Evolutionary conservation across 345 rosid species (phyloP), one percentile per base, ranked within the genome.

Genomic region (Streptanthus diversifolius): DNA sequence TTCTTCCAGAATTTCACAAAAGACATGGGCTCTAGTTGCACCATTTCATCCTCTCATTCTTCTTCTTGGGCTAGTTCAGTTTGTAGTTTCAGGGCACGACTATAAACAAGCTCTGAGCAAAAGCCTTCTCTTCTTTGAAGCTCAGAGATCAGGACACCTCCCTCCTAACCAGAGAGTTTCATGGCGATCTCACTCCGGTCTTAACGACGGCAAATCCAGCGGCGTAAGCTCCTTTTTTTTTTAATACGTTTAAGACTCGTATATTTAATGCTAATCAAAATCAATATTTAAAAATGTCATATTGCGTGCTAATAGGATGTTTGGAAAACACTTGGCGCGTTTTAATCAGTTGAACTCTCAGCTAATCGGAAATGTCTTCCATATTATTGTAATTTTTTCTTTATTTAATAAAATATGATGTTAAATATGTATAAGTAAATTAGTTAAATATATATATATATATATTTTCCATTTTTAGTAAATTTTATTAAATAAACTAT

Each of bases 101-200:
- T 95, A 95, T 44, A 85, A 81, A 63, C 92, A 87, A 74, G 99
- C 98, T 74, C 73, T 95, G 25, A 79, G 82, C 32, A 95, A 95
- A 75, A 88, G 99, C 93, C 70, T 91, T 79, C 86, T 95, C 67
- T 95, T 90, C 87, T 95, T 89, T 29, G 99, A 95, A 81, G 96
- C 96, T 78, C 99, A 91, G 73, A 86, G 99, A 82, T 95, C 99
- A 49, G 99, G 99, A 25, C 77, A 79, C 68, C 89, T 95, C 14
- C 99, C 99, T 43, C 78, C 76, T 22, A 85, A 79, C 82, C 98
- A 95, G 78, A 86, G 97, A 74, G 90, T 95, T 74, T 70, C 79
- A 3, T 95, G 99, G 99, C 88, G 99, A 73, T 74, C 87, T 45
- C 80, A 91, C 73, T 95, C 99, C 61, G 98, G 91, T 24, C 86